Base-by-base conservation (phyloP, 805 yeast genomes). In the Yarrowia sp. region DNA sequence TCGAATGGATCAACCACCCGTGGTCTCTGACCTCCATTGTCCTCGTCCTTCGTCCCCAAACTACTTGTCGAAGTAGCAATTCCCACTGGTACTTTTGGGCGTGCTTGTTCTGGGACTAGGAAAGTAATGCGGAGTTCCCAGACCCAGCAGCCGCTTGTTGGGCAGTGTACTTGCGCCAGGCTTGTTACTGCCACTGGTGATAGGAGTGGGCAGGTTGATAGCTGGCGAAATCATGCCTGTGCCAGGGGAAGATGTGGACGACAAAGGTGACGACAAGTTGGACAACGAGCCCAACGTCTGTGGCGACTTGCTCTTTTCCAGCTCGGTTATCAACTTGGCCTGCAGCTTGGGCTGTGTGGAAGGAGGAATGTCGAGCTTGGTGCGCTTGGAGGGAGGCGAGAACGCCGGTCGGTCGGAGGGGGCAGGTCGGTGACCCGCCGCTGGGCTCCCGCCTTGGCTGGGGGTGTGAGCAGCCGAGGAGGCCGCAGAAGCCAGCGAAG, bases 311-410 rank as follows among this genome's bases (percentile, higher is more conserved):
- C 55, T 63, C 48, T 63, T 63, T 40, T 63, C 67, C 55, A 63
- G 40, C 46, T 63, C 67, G 7, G 67, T 63, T 8, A 63, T 48
- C 22, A 63, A 12, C 67, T 63, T 63, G 48, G 67, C 67, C 48
- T 63, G 67, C 40, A 63, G 40, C 12, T 63, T 63, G 40, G 67
- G 67, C 46, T 63, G 67, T 40, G 67, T 63, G 15, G 56, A 48
- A 10, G 67, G 67, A 2, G 67, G 67, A 63, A 63, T 63, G 48
- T 63, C 67, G 48, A 59, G 52, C 19, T 59, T 59, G 45, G 52
- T 43, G 32, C 65, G 65, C 41, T 59, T 59, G 32, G 41, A 35
- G 14, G 64, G 49, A n/a, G 64, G 64, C 15, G 26, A 15, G 15
- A 43, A 56, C 3, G 49, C 49, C 5, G 48, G 40, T 8, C 22